Evolutionary conservation across 345 rosid species (phyloP).

Genomic region (Eucalyptus virginea): DNA sequence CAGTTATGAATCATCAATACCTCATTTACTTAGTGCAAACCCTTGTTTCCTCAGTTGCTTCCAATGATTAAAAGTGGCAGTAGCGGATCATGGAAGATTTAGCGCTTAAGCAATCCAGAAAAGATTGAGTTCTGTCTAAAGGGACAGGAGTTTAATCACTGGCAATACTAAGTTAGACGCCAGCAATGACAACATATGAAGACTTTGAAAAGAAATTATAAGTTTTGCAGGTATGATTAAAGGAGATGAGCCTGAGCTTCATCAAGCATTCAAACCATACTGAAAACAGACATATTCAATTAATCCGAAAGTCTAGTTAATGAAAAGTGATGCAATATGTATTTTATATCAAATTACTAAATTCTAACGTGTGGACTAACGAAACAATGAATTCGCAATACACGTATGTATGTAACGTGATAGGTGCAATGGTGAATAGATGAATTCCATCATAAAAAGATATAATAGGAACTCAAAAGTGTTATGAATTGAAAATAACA

Average conservation of each 20-base stretch:
- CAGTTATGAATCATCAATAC: slow-evolving; percentile 10
- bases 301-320: neutral
- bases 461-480: neutral
- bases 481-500: neutral
- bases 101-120: slow-evolving; percentile 63
- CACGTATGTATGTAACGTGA: neutral
- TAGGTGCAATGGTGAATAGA: no score
- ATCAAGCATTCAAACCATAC: neutral
- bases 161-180: neutral
- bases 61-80: slow-evolving; percentile 23
- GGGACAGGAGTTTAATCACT: neutral
- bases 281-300: neutral
- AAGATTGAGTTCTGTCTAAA: neutral
- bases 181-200: neutral
- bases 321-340: neutral
- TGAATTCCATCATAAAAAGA: no score
- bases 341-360: neutral
- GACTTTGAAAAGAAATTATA: neutral
- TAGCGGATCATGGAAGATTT: slow-evolving; percentile 43
- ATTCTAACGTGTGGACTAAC: neutral
- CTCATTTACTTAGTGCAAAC: slow-evolving; percentile 19
- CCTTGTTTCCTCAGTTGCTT: slow-evolving; percentile 36
- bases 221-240: neutral
- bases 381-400: neutral
- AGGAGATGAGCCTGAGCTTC: neutral